A percentile compares a stretch with the other conserved stretches of the same genome.
These are phyloP conservation scores for Canavalia ensiformis DNA, from an alignment of 306 rosid species.

Conservation along the genomic window DNA sequence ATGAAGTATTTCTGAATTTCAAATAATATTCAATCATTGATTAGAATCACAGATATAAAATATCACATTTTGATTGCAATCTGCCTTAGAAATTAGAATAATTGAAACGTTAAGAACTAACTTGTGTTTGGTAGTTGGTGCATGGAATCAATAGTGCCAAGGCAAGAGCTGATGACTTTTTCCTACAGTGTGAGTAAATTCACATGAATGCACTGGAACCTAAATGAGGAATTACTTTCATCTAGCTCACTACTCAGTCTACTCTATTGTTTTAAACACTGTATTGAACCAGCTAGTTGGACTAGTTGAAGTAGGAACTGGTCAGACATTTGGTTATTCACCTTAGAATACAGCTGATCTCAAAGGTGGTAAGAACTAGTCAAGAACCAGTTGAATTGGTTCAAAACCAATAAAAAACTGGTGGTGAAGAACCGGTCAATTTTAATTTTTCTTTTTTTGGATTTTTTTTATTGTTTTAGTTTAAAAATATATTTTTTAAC, in stretches of 20 bases:
- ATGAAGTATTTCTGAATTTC: constrained; percentile 26
- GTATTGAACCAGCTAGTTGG: too few relatives aligned
- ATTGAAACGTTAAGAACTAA: background rate
- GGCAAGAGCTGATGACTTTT: constrained; percentile 69
- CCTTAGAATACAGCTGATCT: too few relatives aligned
- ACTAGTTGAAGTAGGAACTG: too few relatives aligned
- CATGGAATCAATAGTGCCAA: constrained; percentile 44
- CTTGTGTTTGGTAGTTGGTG: background rate
- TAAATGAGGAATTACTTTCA: constrained; percentile 36
- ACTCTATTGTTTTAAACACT: too few relatives aligned
- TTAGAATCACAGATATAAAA: background rate
- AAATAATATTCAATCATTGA: constrained; percentile 2
- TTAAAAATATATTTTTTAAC: too few relatives aligned
- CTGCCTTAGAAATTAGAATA: constrained; percentile 6
- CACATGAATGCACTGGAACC: constrained; percentile 60
- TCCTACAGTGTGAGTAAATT: constrained; percentile 71
- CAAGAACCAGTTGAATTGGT: too few relatives aligned
- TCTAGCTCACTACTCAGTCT: constrained; percentile 26
- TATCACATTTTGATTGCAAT: background rate
- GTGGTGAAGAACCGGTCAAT: too few relatives aligned
- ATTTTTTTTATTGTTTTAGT: too few relatives aligned
- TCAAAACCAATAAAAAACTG: too few relatives aligned
- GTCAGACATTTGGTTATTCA: too few relatives aligned
- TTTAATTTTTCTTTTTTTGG: too few relatives aligned
- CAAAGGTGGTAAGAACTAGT: too few relatives aligned